Conservation (phyloP, 2,329 filamentous ascomycete genomes). For the Xylariales sp. region DNA sequence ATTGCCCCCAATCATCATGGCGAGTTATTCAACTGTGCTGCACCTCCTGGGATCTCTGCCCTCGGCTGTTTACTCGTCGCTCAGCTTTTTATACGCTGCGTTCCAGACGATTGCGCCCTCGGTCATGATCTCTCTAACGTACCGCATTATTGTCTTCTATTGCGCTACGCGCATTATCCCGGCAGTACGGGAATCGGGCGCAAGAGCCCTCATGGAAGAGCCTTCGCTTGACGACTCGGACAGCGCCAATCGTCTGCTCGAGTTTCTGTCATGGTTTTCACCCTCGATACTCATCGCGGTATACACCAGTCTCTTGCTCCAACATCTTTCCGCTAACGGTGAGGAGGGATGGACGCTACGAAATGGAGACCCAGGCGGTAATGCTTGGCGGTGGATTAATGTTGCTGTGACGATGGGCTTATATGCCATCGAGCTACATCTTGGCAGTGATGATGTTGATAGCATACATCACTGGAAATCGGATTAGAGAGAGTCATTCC, state of each 20-base stretch:
- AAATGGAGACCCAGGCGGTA: slow-evolving; percentile 76
- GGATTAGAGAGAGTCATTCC: slow-evolving; percentile 47
- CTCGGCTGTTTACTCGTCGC: slow-evolving; percentile 74
- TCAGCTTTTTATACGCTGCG: slow-evolving; percentile 84
- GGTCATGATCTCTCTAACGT: slow-evolving; percentile 90
- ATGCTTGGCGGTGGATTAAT: slow-evolving; percentile 92
- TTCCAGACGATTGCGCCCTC: slow-evolving; percentile 94
- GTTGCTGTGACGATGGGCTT: slow-evolving; percentile 82
- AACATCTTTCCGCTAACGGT: slow-evolving; percentile 83
- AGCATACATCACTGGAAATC: slow-evolving; percentile 86
- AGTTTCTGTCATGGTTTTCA: slow-evolving; percentile 87
- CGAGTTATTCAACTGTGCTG: slow-evolving; percentile 87
- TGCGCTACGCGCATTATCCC: slow-evolving; percentile 94
- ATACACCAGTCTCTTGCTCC: slow-evolving; percentile 91
- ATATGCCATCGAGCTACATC: slow-evolving; percentile 85
- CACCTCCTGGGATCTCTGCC: slow-evolving; percentile 82
- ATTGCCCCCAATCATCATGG: slow-evolving; percentile 97
- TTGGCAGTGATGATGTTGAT: slow-evolving; percentile 79
- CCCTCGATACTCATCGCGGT: slow-evolving; percentile 92
- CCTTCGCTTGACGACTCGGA: slow-evolving; percentile 82
- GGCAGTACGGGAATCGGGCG: slow-evolving; percentile 82
- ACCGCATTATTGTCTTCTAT: slow-evolving; percentile 92
- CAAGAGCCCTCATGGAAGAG: slow-evolving; percentile 76
- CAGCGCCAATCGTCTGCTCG: slow-evolving; percentile 73
- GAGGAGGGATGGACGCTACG: slow-evolving; percentile 79